A percentile compares a stretch with the other conserved stretches of the same genome.
These are phyloP conservation scores for Tetrahymena borealis DNA, from an alignment of 73 alveolate genomes.

Conservation along the genomic window DNA sequence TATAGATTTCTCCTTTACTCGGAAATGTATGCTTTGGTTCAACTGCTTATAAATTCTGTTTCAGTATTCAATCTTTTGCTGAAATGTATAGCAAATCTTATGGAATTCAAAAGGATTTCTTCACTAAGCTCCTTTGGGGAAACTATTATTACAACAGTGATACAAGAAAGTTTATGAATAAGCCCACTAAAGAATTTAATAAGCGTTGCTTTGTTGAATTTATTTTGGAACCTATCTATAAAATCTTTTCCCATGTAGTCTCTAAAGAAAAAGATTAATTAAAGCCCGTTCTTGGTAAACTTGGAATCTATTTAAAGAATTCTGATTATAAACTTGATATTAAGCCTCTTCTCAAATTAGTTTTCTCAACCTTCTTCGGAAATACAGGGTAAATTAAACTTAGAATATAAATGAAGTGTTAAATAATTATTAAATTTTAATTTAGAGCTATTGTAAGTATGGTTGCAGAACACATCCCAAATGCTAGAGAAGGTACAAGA, in stretches of 20 bases:
- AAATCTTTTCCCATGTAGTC: constrained; percentile 66
- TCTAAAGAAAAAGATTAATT: constrained; percentile 83
- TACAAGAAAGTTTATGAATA: constrained; percentile 69
- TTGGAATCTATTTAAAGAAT: constrained; percentile 67
- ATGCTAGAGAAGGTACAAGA: constrained; percentile 75
- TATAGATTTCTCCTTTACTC: constrained; percentile 66
- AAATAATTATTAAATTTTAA: background rate
- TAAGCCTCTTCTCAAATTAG: constrained; percentile 81
- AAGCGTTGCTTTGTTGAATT: constrained; percentile 86
- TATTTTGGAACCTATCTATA: constrained; percentile 91
- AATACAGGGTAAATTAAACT: constrained; percentile 35
- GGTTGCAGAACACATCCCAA: constrained; percentile 72
- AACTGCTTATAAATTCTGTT: constrained; percentile 72
- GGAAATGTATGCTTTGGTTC: constrained; percentile 93
- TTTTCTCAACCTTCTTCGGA: constrained; percentile 73
- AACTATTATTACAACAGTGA: constrained; percentile 88
- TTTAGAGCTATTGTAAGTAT: constrained; percentile 53
- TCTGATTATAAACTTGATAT: constrained; percentile 81
- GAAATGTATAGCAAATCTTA: constrained; percentile 54
- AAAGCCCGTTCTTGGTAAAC: constrained; percentile 62
- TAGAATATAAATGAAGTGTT: background rate
- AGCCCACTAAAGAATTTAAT: constrained; percentile 33
- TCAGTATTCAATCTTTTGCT: constrained; percentile 90
- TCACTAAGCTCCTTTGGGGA: constrained; percentile 96
- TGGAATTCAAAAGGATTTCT: constrained; percentile 56